Conservation (phyloP, 495 filamentous ascomycete genomes). For the Hypoxylon crocopeplum region DNA sequence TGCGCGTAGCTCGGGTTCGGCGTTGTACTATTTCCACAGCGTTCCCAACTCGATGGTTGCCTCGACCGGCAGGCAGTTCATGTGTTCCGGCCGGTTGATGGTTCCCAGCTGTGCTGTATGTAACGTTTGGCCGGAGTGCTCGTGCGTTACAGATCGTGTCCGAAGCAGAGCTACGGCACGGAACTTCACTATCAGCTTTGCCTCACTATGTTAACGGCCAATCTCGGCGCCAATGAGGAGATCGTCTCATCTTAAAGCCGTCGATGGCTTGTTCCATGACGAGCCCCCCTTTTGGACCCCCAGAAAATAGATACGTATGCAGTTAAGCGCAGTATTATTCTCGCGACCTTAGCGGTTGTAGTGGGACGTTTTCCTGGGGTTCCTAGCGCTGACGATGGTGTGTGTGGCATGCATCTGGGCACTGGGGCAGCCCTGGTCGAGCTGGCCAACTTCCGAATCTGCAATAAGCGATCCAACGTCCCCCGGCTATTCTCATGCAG, state of each 20-base stretch:
- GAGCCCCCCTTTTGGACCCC: too few relatives aligned
- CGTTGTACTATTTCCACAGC: background rate
- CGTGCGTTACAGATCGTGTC: background rate
- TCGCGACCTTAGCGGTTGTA: background rate
- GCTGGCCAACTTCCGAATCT: constrained; percentile 18
- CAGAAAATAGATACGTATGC: too few relatives aligned
- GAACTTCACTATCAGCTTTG: background rate
- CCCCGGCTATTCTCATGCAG: constrained; percentile 8
- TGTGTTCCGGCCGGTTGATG: background rate
- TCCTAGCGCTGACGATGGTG: background rate
- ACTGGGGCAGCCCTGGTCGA: background rate
- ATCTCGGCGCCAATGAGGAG: constrained; percentile 1
- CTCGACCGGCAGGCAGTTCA: background rate
- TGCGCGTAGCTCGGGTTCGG: background rate
- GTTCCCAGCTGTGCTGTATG: background rate
- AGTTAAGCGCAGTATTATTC: background rate
- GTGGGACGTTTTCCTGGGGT: constrained; percentile 8
- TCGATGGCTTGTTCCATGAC: background rate
- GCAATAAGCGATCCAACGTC: constrained; percentile 18
- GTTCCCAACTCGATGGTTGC: background rate
- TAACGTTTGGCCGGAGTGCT: too few relatives aligned
- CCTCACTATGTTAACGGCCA: background rate
- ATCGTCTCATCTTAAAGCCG: background rate
- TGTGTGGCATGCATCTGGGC: constrained; percentile 2
- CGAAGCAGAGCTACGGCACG: background rate